Evolutionary conservation across 2,329 filamentous ascomycete species (phyloP), one percentile per base, ranked within the genome.

Genomic region (Fusarium hostae): DNA sequence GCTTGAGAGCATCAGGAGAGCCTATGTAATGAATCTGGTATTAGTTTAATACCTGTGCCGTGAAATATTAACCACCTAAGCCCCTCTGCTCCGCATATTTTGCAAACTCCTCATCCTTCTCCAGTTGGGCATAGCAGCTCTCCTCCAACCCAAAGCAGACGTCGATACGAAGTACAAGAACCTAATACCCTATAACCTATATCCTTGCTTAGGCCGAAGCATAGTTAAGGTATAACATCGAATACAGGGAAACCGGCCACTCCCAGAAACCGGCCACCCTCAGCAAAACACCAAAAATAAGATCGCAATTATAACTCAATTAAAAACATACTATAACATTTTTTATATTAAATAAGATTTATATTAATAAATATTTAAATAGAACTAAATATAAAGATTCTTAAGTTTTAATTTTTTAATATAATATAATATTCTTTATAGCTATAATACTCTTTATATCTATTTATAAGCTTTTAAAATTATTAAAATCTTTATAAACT

Each of bases 61-160:
- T 28, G 15, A 16, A 2, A 3, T 16, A 32, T 51, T 3, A 37
- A 13, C n/a, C 18, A 9, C 26, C 40, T 2, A 28, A 16, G 0
- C 37, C 57, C 34, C 56, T 50, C 16, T 62, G 54, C 13, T 62
- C 18, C 9, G 62, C 56, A 26, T 62, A 63, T 18, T 32, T 24
- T 1, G 43, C 16, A 22, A 70, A 65, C 18, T 50, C 51, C 12
- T 50, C 7, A 15, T 70, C 69, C 28, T 62, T 28, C 44, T 67
- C 15, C 20, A 50, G 15, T 11, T 54, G 22, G 3, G 37, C 28
- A 11, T 45, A 66, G 6, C 62, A 68, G 32, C 34, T 51, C 28
- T 58, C 54, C 28, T 72, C 69, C 3, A 64, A 18, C 8, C 59
- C 34, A 10, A 59, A 59, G 18, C 45, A 72, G 3, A 72, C 62